These are phyloP conservation scores for Diaporthe caulivora DNA, from an alignment of 2,329 filamentous ascomycete genomes.

Conservation along the genomic window DNA sequence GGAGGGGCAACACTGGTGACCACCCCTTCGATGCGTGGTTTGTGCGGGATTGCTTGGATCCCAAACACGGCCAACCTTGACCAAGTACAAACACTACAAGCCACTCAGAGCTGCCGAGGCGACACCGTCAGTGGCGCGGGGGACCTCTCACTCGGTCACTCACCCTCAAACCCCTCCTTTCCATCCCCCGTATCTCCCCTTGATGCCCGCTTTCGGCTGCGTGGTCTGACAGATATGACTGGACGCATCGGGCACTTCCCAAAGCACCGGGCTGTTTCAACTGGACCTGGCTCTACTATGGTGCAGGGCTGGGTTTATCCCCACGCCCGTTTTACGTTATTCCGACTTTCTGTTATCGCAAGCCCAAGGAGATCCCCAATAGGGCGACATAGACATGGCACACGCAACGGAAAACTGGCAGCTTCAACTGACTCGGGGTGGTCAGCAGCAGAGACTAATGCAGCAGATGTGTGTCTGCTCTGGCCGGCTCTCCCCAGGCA, in stretches of 20 bases:
- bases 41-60: background rate
- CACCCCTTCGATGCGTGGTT: background rate
- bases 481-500: constrained; percentile 7
- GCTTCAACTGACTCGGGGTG: constrained; percentile 12
- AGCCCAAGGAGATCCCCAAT: background rate
- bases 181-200: background rate
- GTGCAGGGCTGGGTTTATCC: background rate
- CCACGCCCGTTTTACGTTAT: constrained; percentile 27
- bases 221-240: background rate
- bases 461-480: constrained; percentile 22
- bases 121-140: constrained; percentile 11
- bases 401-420: background rate
- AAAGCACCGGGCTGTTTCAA: constrained; percentile 28
- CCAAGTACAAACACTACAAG: background rate
- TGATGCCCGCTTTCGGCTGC: constrained; percentile 22
- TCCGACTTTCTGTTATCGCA: constrained; percentile 4
- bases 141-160: background rate
- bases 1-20: no score
- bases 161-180: background rate
- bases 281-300: background rate
- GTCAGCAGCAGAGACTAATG: constrained; percentile 17
- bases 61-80: background rate
- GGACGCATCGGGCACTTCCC: background rate
- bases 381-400: background rate
- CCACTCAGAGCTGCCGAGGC: background rate